Base-by-base conservation (phyloP, 192 early-diverging fungal genomes). In the Linnemannia exigua region DNA sequence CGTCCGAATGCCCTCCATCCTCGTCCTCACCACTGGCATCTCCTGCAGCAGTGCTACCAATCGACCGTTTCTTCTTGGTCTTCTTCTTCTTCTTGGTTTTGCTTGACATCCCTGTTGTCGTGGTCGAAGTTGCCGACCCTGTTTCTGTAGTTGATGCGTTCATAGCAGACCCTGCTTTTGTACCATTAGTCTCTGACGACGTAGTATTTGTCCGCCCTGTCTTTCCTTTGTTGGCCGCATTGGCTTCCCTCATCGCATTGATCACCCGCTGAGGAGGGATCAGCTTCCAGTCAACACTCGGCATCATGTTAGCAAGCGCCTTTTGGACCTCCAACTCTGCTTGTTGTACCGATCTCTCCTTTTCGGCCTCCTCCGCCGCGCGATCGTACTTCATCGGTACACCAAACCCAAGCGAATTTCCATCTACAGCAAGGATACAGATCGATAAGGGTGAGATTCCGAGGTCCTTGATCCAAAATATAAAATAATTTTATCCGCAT, bases 281-380 rank as follows among this genome's bases (percentile, higher is more conserved):
- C 54, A 80, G 50, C 37, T 69, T 86, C 84, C 84, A 86, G 38
- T 86, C 84, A 31, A 80, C 52, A 31, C 51, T 80, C 12, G 84
- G 84, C 84, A 86, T 86, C 73, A 86, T 41, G 35, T 86, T 86
- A 31, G 78, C 84, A 25, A 86, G 70, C 17, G 84, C 84, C 70
- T 77, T 86, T 46, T 86, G 74, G 3, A 86, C 79, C 15, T 73
- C 69, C 7, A 72, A 28, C 35, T 86, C 84, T 2, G 68, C 46
- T 1, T 79, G 61, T 37, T 79, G 69, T 41, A 67, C 78, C 14
- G 70, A 22, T 19, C 66, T 54, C 25, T 75, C 68, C 54, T 76
- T 80, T 3, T 41, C 46, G 6, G 28, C 25, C 14, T 63, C 58
- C 46, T 76, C 22, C 22, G 61, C 70, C 12, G 73, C 73, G 4